Percentiles rank a stretch among this genome's conserved stretches.
Evolutionary conservation across 1,284 basidiomycete species (phyloP).

Genomic region (Pseudozyma pruni): DNA sequence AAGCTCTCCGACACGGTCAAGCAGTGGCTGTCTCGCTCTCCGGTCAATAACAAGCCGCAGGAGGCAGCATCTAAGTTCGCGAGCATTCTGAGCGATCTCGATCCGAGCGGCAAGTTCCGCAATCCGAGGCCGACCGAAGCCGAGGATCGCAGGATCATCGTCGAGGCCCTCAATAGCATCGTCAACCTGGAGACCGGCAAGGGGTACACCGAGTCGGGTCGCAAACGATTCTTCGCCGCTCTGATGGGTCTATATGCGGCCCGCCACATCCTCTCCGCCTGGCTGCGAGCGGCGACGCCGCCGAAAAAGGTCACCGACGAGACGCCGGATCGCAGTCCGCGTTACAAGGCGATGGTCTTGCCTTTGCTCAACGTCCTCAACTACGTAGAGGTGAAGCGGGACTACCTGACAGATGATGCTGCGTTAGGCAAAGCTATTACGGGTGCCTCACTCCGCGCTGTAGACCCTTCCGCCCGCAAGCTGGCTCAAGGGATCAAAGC

Average conservation of each 20-base stretch:
- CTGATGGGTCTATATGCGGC: conserved; percentile 33
- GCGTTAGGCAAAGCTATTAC: conserved; percentile 51
- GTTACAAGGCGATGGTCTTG: conserved; percentile 39
- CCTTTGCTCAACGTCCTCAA: conserved; percentile 49
- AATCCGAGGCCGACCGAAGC: conserved; percentile 11
- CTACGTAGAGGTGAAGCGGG: conserved; percentile 35
- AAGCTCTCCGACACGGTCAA: conserved; percentile 19
- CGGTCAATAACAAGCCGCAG: conserved; percentile 21
- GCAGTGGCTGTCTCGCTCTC: conserved; percentile 12
- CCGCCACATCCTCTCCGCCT: conserved; percentile 29
- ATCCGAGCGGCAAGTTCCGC: conserved; percentile 25
- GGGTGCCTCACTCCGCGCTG: conserved; percentile 40
- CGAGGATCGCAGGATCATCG: conserved; percentile 26
- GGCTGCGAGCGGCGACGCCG: conserved; percentile 31
- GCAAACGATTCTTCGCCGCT: conserved; percentile 20
- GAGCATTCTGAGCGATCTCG: conserved; percentile 23
- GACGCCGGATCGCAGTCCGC: conserved; percentile 39
- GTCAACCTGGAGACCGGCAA: conserved; percentile 33
- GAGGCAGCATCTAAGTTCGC: conserved; percentile 23
- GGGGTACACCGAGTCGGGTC: conserved; percentile 28
- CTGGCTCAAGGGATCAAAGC: conserved; percentile 36
- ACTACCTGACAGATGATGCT: conserved; percentile 54
- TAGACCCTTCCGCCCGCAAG: conserved; percentile 26
- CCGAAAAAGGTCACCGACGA: conserved; percentile 38
- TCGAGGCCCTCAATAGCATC: conserved; percentile 24